phyloP scores from a whole-genome alignment of 1,284 basidiomycete species.

The Thecaphora frezii region DNA sequence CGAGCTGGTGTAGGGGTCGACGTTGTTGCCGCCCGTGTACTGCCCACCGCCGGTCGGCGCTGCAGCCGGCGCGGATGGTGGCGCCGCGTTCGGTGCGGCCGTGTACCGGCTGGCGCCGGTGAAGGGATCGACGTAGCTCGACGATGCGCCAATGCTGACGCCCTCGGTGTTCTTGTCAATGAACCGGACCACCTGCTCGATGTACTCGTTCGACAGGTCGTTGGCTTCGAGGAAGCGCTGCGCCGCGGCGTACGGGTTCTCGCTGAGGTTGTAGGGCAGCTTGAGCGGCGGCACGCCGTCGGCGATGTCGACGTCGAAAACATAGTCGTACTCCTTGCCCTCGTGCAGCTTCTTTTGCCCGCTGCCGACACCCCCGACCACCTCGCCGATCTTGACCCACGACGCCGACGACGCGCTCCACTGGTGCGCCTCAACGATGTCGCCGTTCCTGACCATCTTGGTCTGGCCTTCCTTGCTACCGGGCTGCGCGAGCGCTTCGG shows the following conservation, averaged over 20 bases:
- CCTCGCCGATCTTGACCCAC: constrained; percentile 94
- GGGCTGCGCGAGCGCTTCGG: constrained; percentile 72
- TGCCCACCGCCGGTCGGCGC: constrained; percentile 58
- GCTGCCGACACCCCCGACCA: constrained; percentile 88
- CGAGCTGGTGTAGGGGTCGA: constrained; percentile 42
- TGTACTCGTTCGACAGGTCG: constrained; percentile 77
- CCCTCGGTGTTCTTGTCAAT: constrained; percentile 84
- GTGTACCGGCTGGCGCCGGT: constrained; percentile 76
- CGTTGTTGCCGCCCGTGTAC: constrained; percentile 61
- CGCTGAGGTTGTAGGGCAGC: constrained; percentile 80
- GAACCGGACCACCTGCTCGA: constrained; percentile 89
- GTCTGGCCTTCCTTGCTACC: constrained; percentile 90
- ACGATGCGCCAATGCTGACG: constrained; percentile 68
- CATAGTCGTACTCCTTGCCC: constrained; percentile 95
- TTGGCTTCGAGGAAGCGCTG: constrained; percentile 83
- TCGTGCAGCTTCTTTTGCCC: constrained; percentile 79
- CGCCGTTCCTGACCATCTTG: constrained; percentile 67
- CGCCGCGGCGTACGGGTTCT: constrained; percentile 88
- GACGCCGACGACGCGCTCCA: constrained; percentile 73
- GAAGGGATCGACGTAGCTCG: constrained; percentile 81
- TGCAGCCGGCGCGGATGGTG: constrained; percentile 43
- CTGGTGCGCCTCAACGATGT: constrained; percentile 50
- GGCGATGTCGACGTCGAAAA: constrained; percentile 94
- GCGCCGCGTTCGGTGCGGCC: constrained; percentile 60
- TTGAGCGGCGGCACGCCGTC: constrained; percentile 91